A percentile compares a stretch with the other conserved stretches of the same genome.
Evolutionary conservation across 75 land plant genomes (phyloP).

Genomic region (Picea glauca): DNA sequence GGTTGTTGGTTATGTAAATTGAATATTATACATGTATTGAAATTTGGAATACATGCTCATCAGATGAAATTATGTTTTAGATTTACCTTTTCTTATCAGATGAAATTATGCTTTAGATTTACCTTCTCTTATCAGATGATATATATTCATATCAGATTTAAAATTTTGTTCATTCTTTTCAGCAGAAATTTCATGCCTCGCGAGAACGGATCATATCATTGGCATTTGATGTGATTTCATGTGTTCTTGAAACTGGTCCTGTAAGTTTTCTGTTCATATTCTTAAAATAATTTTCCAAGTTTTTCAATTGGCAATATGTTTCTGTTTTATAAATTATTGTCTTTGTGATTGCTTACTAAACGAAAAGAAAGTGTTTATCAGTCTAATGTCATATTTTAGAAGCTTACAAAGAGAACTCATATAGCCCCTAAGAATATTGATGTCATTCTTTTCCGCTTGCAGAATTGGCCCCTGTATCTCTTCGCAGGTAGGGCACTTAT

Average conservation of each 20-base stretch:
- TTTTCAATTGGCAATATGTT: constrained; percentile 8
- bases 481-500: no score
- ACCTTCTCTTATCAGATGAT: neutral
- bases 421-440: neutral
- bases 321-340: neutral
- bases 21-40: neutral
- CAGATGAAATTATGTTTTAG: neutral
- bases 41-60: neutral
- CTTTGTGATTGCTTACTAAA: no score
- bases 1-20: neutral
- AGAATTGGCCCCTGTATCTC: no score
- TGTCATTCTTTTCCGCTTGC: no score
- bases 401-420: neutral
- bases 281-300: neutral
- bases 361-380: neutral
- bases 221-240: constrained; percentile 80
- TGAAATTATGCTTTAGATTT: neutral
- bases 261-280: neutral
- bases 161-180: neutral
- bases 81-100: neutral
- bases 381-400: neutral
- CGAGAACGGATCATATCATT: constrained; percentile 70
- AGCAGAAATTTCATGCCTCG: constrained; percentile 62
- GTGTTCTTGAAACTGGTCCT: constrained; percentile 78
- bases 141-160: neutral